These are phyloP conservation scores for Trichoderma sp. DNA, from an alignment of 2,329 filamentous ascomycete species.

Conservation along the genomic window DNA sequence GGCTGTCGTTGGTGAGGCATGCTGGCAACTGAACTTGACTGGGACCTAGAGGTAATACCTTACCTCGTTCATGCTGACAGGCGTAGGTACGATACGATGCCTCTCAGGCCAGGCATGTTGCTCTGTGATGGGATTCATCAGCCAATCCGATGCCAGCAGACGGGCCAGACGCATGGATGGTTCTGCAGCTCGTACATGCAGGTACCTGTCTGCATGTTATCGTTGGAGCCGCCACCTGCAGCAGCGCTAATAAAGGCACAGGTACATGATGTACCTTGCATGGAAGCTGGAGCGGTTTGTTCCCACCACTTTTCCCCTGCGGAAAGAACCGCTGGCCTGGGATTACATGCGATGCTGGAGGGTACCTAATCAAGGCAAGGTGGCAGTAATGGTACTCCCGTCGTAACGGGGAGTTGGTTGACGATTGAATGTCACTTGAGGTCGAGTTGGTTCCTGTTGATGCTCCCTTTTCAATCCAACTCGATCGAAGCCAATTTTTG, in stretches of 20 bases:
- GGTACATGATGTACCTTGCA: no score
- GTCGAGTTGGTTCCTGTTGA: not conserved
- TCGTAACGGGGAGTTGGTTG: not conserved
- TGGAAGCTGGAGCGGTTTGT: not conserved
- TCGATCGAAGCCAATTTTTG: not conserved
- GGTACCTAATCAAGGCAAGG: no score
- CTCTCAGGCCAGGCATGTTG: no score
- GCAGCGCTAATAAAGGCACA: not conserved
- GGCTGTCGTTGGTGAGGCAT: conserved; percentile 8
- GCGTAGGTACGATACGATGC: no score
- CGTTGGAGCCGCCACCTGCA: conserved; percentile 1
- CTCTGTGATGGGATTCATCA: no score
- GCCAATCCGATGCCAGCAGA: no score
- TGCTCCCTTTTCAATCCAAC: not conserved
- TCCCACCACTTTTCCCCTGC: not conserved
- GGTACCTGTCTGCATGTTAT: no score
- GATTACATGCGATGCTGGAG: not conserved
- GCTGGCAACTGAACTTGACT: no score
- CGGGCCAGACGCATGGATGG: no score
- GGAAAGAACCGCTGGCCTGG: not conserved
- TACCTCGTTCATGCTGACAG: no score
- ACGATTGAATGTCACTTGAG: not conserved
- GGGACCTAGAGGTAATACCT: no score
- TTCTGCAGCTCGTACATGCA: no score
- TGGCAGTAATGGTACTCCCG: not conserved